Evolutionary conservation across 495 filamentous ascomycete species (phyloP).

Genomic region (Symbiotaphrina buchneri): DNA sequence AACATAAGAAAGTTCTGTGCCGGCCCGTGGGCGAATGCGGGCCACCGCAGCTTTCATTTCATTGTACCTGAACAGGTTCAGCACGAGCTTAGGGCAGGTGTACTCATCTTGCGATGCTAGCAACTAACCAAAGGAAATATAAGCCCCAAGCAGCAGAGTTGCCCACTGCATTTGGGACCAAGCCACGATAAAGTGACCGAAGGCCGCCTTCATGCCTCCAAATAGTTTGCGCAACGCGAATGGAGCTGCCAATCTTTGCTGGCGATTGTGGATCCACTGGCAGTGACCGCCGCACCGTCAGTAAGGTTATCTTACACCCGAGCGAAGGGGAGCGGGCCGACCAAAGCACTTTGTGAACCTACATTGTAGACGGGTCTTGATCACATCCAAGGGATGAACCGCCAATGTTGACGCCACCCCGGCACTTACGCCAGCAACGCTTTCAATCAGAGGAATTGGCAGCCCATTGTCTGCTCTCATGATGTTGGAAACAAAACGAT

Average conservation of each 20-base stretch:
- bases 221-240: conserved; percentile 30
- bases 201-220: conserved; percentile 32
- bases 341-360: conserved; percentile 4
- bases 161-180: conserved; percentile 75
- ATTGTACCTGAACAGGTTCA: conserved; percentile 19
- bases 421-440: conserved; percentile 73
- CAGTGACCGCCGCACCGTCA: conserved; percentile 1
- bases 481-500: not conserved
- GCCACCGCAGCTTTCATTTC: conserved; percentile 27
- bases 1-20: conserved; percentile 31
- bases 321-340: conserved; percentile 2
- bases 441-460: conserved; percentile 65
- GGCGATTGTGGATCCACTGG: conserved; percentile 22
- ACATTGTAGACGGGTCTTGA: conserved; percentile 94
- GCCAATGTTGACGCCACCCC: conserved; percentile 66
- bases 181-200: conserved; percentile 62
- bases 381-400: conserved; percentile 74
- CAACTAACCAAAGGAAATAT: conserved; percentile 49
- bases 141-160: conserved; percentile 81
- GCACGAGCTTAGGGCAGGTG: not conserved
- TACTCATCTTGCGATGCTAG: too few relatives aligned
- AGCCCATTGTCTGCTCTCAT: conserved; percentile 18
- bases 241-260: conserved; percentile 25
- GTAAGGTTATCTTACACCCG: conserved; percentile 3
- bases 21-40: not conserved